Base-by-base conservation (phyloP, 1,139 yeast species). In the Pneumocystis canis region DNA sequence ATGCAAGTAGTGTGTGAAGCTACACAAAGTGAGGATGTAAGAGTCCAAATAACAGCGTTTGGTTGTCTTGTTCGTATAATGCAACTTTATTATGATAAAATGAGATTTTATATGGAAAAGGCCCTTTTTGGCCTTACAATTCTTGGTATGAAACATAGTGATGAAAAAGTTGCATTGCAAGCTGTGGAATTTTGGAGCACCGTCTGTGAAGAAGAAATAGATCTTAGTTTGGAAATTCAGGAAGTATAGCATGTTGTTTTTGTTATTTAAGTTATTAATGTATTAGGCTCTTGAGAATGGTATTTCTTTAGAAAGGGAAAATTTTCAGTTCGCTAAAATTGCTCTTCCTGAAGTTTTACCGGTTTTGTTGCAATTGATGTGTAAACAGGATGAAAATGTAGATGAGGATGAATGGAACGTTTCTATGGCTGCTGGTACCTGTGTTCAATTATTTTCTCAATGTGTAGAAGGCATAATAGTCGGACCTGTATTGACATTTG, bases 1-100 rank as follows among this genome's bases (percentile, higher is more conserved):
- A 92, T 92, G 98, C 97, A 89, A 77, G 97, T 92, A 61, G 97
- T 92, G 14, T 92, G 98, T 76, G 98, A 92, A 75, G 96, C 97
- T 28, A 90, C 98, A 25, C 97, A 92, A 74, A 87, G 95, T 35
- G 82, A 82, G 62, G 87, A 87, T 71, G 77, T 80, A 60, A 94
- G 87, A 70, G 79, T 92, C 66, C 96, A 90, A 75, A 92, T 95
- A 14, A 87, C 95, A 61, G 96, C 97, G 0, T 92, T 89, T 75
- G 98, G 97, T 64, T 95, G 97, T 72, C 80, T 92, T 66, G 95
- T 97, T 58, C 83, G 87, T 71, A 89, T 92, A 68, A 89, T 92
- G 95, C 83, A 87, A 64, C 78, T 88, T 67, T 92, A 90, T 78
- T 92, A 92, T 75, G 79, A 83, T 60, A 86, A 82, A 76, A 92